Percentiles rank a stretch among this genome's conserved stretches.
These are phyloP conservation scores for Capsicum pubescens DNA, from an alignment of 257 asterid species.

Conservation along the genomic window DNA sequence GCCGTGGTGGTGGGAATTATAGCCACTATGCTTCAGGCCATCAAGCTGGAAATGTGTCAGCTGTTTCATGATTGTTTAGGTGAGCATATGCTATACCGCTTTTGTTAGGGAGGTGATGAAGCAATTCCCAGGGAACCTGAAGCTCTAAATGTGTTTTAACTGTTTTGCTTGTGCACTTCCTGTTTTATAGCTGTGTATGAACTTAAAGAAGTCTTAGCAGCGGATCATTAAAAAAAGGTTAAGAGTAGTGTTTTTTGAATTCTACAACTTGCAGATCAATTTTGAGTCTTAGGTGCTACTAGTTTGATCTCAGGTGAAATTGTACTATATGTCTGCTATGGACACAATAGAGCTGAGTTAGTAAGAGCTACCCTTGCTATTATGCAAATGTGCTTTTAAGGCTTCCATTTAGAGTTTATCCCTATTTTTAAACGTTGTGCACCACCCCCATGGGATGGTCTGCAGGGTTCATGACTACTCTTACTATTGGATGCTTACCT, in stretches of 20 bases:
- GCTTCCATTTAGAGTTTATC: not conserved
- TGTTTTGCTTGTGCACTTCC: not conserved
- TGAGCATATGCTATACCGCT: not conserved
- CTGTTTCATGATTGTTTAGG: constrained; percentile 44
- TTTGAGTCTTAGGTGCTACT: too few relatives aligned
- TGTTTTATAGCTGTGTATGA: not conserved
- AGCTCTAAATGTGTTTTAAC: not conserved
- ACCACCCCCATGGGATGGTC: too few relatives aligned
- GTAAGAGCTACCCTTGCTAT: too few relatives aligned
- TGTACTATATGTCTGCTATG: too few relatives aligned
- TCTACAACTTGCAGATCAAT: too few relatives aligned
- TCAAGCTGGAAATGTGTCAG: constrained; percentile 38
- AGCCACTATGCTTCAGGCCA: constrained; percentile 39
- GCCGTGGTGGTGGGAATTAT: constrained; percentile 44
- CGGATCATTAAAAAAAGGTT: not conserved
- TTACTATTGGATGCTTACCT: too few relatives aligned
- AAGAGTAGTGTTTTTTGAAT: too few relatives aligned
- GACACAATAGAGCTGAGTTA: too few relatives aligned
- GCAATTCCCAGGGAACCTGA: not conserved
- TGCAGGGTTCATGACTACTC: too few relatives aligned
- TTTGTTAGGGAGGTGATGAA: not conserved
- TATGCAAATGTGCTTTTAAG: not conserved
- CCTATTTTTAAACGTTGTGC: not conserved
- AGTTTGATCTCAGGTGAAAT: too few relatives aligned
- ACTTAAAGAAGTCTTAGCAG: not conserved